Base-by-base conservation (phyloP, 257 asterid genomes). In the Petunia axillaris region DNA sequence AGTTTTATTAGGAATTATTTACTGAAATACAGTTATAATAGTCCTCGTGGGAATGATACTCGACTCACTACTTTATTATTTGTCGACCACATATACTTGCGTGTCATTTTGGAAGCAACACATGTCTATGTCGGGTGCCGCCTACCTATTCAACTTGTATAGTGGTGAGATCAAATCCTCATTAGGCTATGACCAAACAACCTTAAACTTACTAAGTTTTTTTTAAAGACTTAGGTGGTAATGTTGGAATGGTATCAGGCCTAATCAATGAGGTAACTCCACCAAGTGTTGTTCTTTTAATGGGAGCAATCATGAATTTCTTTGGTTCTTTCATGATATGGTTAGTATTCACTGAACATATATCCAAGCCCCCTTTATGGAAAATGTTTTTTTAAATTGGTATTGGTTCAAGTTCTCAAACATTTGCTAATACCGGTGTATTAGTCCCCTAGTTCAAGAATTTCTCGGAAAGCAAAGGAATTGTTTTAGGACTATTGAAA, bases 281-380 rank as follows among this genome's bases (percentile, higher is more conserved):
- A 0, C 91, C 95, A 0, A 89, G 95, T 93, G 89, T 88, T 6
- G 90, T 88, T 52, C 91, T 91, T 38, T 68, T 79, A 38, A 37
- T 85, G 4, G 95, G 95, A 0, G 82, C 86, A 0, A 60, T 67
- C 78, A 87, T 89, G 93, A 91, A 91, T 76, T 86, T 91, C 55
- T 64, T 54, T 11, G 95, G 93, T 3, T 91, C 89, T 82, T 86
- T 91, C 85, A 81, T 91, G 93, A 86, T 91, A 15, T 91, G 95
- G 95, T 84, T 91, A 0, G 85, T 93, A 0, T 90, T 88, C 7
- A 87, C 94, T 0, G 79, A 81, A 0, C 79, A 63, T 0, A 84
- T 75, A 15, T 55, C 89, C 0, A 86, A 71, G 8, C 95, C 95
- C 7, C 83, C 65, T 0, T 73, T 91, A 2, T 91, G 95, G 95